Percentiles rank a stretch among this genome's conserved stretches.
phyloP scores from a whole-genome alignment of 106 monocot genomes.

The Dendrobium huoshanense region DNA sequence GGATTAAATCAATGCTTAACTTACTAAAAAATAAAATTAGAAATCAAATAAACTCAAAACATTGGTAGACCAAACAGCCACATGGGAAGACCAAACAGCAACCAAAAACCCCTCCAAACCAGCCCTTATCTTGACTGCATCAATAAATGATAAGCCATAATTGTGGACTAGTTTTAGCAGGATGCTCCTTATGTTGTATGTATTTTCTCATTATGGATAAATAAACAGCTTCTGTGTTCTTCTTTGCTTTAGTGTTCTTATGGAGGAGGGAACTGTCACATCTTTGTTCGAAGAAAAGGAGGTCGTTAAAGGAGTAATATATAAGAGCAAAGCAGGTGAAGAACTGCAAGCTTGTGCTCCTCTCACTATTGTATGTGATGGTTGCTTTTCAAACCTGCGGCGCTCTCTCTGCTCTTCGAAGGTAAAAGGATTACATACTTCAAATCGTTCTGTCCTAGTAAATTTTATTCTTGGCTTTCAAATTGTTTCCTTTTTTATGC shows the following conservation, averaged over 20 bases:
- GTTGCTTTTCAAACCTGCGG: slow-evolving; percentile 68
- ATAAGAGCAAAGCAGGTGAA: slow-evolving; percentile 70
- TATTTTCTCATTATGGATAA: not conserved
- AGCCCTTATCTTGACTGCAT: too few species aligned
- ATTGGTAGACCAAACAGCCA: too few species aligned
- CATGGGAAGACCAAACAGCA: too few species aligned
- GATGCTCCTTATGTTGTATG: too few species aligned
- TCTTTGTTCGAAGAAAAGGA: slow-evolving; percentile 88
- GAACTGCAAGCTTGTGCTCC: slow-evolving; percentile 67
- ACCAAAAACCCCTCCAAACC: too few species aligned
- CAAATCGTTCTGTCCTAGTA: not conserved
- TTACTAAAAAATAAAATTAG: too few species aligned
- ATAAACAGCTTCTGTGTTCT: not conserved
- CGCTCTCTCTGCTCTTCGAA: slow-evolving; percentile 52
- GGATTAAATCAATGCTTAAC: too few species aligned
- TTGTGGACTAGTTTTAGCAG: too few species aligned
- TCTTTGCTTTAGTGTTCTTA: slow-evolving; percentile 45
- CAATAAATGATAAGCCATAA: too few species aligned
- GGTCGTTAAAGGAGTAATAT: slow-evolving; percentile 62
- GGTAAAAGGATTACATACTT: slow-evolving; percentile 18
- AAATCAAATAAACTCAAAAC: too few species aligned
- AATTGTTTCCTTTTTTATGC: not conserved
- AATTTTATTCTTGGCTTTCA: not conserved
- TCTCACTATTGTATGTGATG: slow-evolving; percentile 92
- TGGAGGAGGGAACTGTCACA: slow-evolving; percentile 93